Evolutionary conservation across 768 basidiomycete genomes (phyloP), one percentile per base, ranked within the genome.

Genomic region (Scleroderma bovista): DNA sequence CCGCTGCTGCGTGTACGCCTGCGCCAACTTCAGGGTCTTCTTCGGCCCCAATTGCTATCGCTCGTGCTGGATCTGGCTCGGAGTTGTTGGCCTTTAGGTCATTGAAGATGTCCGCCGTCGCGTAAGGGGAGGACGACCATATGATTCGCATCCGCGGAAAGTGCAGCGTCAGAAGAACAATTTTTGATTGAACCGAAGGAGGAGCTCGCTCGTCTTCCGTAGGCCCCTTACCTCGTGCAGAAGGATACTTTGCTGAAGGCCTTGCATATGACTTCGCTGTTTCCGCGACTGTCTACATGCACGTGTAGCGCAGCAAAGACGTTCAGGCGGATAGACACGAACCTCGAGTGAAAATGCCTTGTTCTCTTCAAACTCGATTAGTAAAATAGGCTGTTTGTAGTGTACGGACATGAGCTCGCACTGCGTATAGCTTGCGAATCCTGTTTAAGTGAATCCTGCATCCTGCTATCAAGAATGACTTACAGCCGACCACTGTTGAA

Each of bases 311-410:
- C 22, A 22, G 13, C 29, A 19, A 26, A 12, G 12, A 29, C 29
- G 3, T 15, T 13, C 37, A 9, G 16, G 23, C 37, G 6, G 22
- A 46, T 45, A n/a, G 16, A 17, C 13, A 63, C 75, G 47, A 52
- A 89, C 93, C 69, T 93, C 88, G 11, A 98, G 75, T 0, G 88
- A 87, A 66, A 97, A 96, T 0, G 91, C 84, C 59, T 95, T 97
- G 66, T 96, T 88, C 70, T 98, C 93, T 63, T 98, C 95, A 54
- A 98, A 98, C 63, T 99, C 94, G 58, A 98, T 96, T 10, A 98
- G 74, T 15, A 99, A 73, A 46, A 99, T 76, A 0, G 95, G 94
- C 17, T 87, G 83, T 68, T 93, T 96, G 72, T 99, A 98, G 64
- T 97, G 88, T 15, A 85, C 86, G 0, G 89, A 93, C 95, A 99